Base-by-base conservation (phyloP, 2,329 filamentous ascomycete genomes). In the Apiospora aurea region DNA sequence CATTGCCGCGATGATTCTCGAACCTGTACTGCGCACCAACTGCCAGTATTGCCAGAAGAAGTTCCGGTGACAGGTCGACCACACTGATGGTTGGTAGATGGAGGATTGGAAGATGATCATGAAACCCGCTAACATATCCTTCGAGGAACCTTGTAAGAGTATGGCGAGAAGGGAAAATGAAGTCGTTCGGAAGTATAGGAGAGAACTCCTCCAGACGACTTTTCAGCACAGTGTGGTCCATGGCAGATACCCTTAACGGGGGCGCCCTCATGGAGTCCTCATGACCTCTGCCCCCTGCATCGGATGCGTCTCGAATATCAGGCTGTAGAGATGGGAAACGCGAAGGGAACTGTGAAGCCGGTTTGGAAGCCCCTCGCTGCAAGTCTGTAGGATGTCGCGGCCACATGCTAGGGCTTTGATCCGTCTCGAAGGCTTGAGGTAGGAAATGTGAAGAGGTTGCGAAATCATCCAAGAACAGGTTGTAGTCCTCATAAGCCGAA, bases 81-180 rank as follows among this genome's bases (percentile, higher is more conserved):
- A 91, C 87, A 1, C 86, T 85, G 67, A 94, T 84, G 0, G 91
- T 93, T 0, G 92, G 89, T 6, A 93, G 82, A 78, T 94, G 92
- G 41, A 94, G 83, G 73, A 94, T 86, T 0, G 87, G 87, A 0
- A 88, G 77, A 73, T 88, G 85, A 70, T 88, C 86, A 71, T 89
- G 86, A 72, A 94, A 93, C 0, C 91, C 91, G 72, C 87, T 89
- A 70, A 93, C 88, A 76, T 93, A 94, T 1, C 91, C 91, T 72
- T 92, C 91, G 44, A 94, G 81, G 74, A 93, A 94, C 46, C 92
- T 83, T 2, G 90, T 91, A 41, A 94, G 79, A 0, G 92, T 92
- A 75, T 93, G 87, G 3, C 92, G 87, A 5, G 91, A 93, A 1
- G 92, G 92, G 69, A 94, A 88, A 3, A 89, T 86, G 75, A 94